phyloP scores from a whole-genome alignment of 768 basidiomycete genomes.

The Dioszegia hungarica region DNA sequence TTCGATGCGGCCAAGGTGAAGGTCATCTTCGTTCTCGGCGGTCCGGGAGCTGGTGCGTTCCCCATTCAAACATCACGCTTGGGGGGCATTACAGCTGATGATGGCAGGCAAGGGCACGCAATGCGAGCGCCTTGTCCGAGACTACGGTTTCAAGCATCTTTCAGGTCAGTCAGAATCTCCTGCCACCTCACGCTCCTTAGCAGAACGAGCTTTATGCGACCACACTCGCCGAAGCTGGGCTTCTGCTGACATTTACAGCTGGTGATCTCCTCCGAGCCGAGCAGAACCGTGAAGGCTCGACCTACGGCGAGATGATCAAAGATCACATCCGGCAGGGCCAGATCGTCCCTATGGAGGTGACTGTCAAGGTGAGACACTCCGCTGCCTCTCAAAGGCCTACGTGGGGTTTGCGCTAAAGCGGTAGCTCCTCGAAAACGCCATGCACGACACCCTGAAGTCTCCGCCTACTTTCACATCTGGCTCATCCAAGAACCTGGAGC shows the following conservation, averaged over 20 bases:
- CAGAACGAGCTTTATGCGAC: too few species aligned
- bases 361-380: conserved; percentile 57
- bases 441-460: conserved; percentile 59
- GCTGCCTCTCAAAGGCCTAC: neutral
- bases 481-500: neutral
- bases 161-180: conserved; percentile 60
- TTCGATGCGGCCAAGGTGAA: conserved; percentile 72
- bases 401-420: neutral
- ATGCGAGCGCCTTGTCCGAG: conserved; percentile 73
- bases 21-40: conserved; percentile 92
- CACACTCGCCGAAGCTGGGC: too few species aligned
- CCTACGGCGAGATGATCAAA: conserved; percentile 77
- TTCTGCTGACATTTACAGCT: conserved; percentile 59
- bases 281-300: conserved; percentile 76
- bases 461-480: conserved; percentile 29
- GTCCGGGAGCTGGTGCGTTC: conserved; percentile 80
- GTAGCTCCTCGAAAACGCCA: conserved; percentile 84
- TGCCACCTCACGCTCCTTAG: too few species aligned
- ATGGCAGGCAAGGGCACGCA: conserved; percentile 88
- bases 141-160: conserved; percentile 85
- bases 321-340: conserved; percentile 82
- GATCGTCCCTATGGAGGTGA: conserved; percentile 96
- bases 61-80: neutral
- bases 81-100: neutral
- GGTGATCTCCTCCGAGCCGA: conserved; percentile 97